phyloP scores from a whole-genome alignment of 2,329 filamentous ascomycete species.

The Nigrospora oryzae region DNA sequence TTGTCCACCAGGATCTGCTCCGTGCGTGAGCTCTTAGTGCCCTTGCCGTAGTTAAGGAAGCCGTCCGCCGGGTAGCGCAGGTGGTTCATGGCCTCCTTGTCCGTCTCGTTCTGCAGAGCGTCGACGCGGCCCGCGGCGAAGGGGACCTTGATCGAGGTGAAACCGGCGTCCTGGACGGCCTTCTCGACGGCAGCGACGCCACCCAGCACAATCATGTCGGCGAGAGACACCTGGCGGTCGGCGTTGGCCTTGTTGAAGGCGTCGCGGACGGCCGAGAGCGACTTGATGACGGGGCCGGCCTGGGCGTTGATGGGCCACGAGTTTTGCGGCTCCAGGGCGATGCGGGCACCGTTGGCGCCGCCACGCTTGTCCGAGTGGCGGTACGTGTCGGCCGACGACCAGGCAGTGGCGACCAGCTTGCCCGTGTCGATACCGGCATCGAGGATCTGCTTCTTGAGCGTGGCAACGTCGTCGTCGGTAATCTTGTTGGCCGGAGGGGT shows the following conservation, averaged over 20 bases:
- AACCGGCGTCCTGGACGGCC: conserved; percentile 43
- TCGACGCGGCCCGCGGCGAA: conserved; percentile 68
- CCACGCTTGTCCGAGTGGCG: conserved; percentile 73
- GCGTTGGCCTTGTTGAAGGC: conserved; percentile 48
- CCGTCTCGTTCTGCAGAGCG: conserved; percentile 64
- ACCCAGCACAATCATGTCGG: conserved; percentile 71
- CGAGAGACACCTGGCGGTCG: conserved; percentile 68
- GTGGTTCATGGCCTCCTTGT: conserved; percentile 52
- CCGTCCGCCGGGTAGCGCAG: conserved; percentile 65
- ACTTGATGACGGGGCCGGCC: conserved; percentile 50
- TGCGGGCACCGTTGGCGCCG: conserved; percentile 72
- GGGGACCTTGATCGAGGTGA: conserved; percentile 46
- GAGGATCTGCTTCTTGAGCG: conserved; percentile 62
- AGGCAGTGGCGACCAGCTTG: conserved; percentile 58
- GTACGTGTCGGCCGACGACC: conserved; percentile 65
- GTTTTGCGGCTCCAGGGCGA: conserved; percentile 64
- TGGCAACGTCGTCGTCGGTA: conserved; percentile 52
- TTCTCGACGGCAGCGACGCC: conserved; percentile 65
- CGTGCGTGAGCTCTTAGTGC: conserved; percentile 48
- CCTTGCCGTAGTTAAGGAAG: conserved; percentile 71
- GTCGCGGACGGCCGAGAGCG: conserved; percentile 57
- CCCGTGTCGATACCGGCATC: conserved; percentile 48
- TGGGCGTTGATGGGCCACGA: conserved; percentile 67
- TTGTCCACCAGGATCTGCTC: conserved; percentile 67
- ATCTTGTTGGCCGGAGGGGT: conserved; percentile 47